phyloP scores from a whole-genome alignment of 257 asterid genomes.

The Nicotiana tomentosiformis region DNA sequence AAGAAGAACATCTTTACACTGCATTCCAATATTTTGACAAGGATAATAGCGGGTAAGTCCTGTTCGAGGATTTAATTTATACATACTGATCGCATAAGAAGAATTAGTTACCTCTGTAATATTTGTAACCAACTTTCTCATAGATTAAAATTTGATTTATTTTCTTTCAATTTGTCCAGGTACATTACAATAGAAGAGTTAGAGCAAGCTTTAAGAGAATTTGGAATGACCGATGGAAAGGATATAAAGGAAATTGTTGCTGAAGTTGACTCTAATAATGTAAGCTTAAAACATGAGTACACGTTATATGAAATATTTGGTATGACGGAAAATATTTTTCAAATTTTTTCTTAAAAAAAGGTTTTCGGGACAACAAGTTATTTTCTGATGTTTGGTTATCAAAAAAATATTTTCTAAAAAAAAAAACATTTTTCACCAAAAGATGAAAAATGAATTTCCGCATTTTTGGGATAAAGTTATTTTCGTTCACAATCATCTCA shows the following conservation, averaged over 20 bases:
- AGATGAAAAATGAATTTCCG: no score
- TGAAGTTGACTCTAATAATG: slow-evolving; percentile 74
- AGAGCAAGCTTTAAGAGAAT: slow-evolving; percentile 74
- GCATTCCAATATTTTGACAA: slow-evolving; percentile 97
- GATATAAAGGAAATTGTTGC: slow-evolving; percentile 65
- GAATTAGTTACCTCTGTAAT: no score
- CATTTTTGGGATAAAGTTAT: no score
- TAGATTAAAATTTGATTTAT: neutral
- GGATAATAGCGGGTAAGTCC: slow-evolving; percentile 83
- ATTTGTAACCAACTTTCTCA: neutral
- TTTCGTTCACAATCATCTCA: no score
- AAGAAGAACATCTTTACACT: slow-evolving; percentile 94
- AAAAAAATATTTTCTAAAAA: no score
- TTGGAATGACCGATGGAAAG: slow-evolving; percentile 61
- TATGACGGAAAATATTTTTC: no score
- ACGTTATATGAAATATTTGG: no score
- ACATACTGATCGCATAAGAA: neutral
- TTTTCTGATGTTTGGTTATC: no score
- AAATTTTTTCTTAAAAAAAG: no score
- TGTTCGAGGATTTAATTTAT: neutral
- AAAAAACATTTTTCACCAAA: no score
- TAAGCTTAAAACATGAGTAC: slow-evolving; percentile 17
- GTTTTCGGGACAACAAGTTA: no score
- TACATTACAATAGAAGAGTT: slow-evolving; percentile 72
- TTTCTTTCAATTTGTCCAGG: slow-evolving; percentile 18